A percentile compares a stretch with the other conserved stretches of the same genome.
These are phyloP conservation scores for Mimosa bimucronata DNA, from an alignment of 306 rosid genomes.

Conservation along the genomic window DNA sequence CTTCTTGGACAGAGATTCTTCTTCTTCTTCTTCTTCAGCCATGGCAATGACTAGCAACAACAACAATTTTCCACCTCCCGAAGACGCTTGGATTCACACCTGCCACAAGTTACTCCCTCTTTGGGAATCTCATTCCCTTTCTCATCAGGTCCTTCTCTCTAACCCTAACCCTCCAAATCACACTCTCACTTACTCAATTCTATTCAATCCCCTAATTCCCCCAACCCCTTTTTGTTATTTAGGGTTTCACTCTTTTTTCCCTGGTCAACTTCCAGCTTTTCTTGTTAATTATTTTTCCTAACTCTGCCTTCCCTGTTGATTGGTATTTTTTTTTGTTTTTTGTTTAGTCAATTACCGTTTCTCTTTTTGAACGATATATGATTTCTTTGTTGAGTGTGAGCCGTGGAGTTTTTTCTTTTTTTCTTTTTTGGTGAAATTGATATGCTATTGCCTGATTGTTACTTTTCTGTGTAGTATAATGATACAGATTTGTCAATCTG, in stretches of 20 bases:
- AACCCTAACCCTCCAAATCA: not conserved
- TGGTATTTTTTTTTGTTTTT: not conserved
- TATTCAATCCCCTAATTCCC: not conserved
- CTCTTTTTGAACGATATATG: not conserved
- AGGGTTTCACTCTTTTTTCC: not conserved
- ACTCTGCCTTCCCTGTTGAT: not conserved
- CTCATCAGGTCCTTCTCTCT: slow-evolving; percentile 19
- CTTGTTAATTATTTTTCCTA: not conserved
- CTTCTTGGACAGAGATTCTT: slow-evolving; percentile 15
- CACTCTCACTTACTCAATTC: not conserved
- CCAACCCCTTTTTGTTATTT: not conserved
- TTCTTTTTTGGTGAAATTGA: not conserved
- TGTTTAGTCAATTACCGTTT: not conserved
- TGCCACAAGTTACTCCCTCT: slow-evolving; percentile 16
- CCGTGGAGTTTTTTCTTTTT: not conserved
- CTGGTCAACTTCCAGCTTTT: not conserved
- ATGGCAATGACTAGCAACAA: not conserved
- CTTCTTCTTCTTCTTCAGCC: not conserved
- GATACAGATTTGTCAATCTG: too few relatives aligned
- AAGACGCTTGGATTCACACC: slow-evolving; percentile 19
- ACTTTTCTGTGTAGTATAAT: not conserved
- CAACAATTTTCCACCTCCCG: not conserved
- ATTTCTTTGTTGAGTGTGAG: not conserved
- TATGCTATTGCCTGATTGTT: not conserved
- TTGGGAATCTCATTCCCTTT: slow-evolving; percentile 29